Evolutionary conservation across 2,329 filamentous ascomycete genomes (phyloP), one percentile per base, ranked within the genome.

Genomic region (Akanthomyces muscarius): DNA sequence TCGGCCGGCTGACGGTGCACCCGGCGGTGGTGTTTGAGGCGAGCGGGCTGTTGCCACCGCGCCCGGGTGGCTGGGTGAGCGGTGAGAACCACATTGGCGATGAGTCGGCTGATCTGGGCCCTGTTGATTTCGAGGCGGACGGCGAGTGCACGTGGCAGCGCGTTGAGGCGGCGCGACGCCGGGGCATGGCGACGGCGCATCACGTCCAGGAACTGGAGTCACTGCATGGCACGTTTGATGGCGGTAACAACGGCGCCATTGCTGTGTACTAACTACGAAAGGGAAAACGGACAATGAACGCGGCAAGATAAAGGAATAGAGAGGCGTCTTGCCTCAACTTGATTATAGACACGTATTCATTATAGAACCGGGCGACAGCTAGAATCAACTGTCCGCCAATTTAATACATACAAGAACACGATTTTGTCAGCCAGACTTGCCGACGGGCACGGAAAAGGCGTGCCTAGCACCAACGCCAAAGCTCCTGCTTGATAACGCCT

Each of bases 1-100:
- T 92, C 62, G 90, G 89, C 1, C 82, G 94, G 28, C 81, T 95
- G 70, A 98, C 94, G 0, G 86, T 98, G 4, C 86, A 93, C 67
- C 93, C 95, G 0, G 89, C 92, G 68, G 81, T 90, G 53, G 81
- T 94, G 8, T 80, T 98, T 30, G 80, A 84, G 50, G 84, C 88
- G 42, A 89, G 88, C 56, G 86, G 87, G 1, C 79, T 97, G 72
- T 78, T 98, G 57, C 95, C 95, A 0, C 78, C 83, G 63, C 82
- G 87, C 54, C 91, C 92, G 0, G 86, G 83, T 13, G 88, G 87
- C 25, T 88, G 86, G 86, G 76, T 77, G 7, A 71, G 76, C 59
- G 80, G 80, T 18, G 77, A 78, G 36, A 72, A 75, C 48, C 79
- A 78, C 52, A 71, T 78, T 36, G 77, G 77, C 30, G 73, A 75